phyloP scores from a whole-genome alignment of 2,329 filamentous ascomycete species.

The Podosphaera fusca region DNA sequence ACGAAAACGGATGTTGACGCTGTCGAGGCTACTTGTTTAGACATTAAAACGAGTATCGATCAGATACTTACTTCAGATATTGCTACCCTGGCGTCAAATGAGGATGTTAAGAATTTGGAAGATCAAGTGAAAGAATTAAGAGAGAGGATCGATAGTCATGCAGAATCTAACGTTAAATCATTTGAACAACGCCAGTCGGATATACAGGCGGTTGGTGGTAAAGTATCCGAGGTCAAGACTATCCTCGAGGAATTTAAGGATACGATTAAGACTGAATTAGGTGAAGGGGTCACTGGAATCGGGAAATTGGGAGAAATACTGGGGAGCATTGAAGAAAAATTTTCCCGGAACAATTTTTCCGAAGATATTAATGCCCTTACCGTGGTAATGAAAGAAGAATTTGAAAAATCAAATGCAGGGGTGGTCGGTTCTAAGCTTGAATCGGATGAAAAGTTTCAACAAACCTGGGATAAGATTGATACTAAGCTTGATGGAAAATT shows the following conservation, averaged over 20 bases:
- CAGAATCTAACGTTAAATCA: conserved; percentile 51
- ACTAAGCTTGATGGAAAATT: conserved; percentile 41
- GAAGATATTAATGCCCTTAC: conserved; percentile 49
- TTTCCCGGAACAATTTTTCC: conserved; percentile 31
- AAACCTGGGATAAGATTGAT: conserved; percentile 29
- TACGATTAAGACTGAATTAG: conserved; percentile 52
- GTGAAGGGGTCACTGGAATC: conserved; percentile 48
- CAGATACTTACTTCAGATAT: conserved; percentile 49
- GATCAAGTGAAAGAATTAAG: conserved; percentile 51
- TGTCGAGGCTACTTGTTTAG: conserved; percentile 59
- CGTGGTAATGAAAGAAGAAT: conserved; percentile 59
- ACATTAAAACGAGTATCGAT: conserved; percentile 60
- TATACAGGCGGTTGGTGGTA: conserved; percentile 53
- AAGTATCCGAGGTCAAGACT: conserved; percentile 54
- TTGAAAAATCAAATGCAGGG: conserved; percentile 65
- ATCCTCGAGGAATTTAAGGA: conserved; percentile 60
- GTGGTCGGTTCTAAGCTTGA: conserved; percentile 65
- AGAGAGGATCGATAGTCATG: conserved; percentile 41
- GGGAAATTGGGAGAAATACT: conserved; percentile 51
- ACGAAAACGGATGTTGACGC: conserved; percentile 66
- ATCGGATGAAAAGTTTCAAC: conserved; percentile 51
- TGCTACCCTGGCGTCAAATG: conserved; percentile 48
- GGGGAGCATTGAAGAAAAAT: conserved; percentile 39
- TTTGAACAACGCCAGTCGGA: conserved; percentile 71
- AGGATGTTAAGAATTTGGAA: conserved; percentile 48